Percentiles rank a stretch among this genome's conserved stretches.
These are phyloP conservation scores for Pseudogymnoascus sp. DNA, from an alignment of 2,329 filamentous ascomycete species.

Conservation along the genomic window DNA sequence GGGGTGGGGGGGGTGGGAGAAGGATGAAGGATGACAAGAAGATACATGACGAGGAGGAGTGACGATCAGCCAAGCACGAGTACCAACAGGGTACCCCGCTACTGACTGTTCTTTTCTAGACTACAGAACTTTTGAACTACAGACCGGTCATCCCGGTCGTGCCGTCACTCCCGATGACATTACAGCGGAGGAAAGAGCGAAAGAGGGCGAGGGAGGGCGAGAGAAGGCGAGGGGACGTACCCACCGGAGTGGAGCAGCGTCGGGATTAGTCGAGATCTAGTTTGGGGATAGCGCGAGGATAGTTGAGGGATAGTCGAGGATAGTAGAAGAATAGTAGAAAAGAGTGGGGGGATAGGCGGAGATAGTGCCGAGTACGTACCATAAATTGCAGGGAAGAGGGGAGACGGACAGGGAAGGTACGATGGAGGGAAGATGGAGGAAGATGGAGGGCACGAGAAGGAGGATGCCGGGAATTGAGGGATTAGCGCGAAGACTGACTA, in stretches of 20 bases:
- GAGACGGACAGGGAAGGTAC: neutral
- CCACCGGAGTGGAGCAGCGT: neutral
- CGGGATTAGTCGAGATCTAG: neutral
- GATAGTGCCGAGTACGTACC: neutral
- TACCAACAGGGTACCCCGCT: neutral
- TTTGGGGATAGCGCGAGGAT: neutral
- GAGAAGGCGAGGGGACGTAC: too few species aligned
- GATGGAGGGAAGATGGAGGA: neutral
- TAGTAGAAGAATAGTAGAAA: too few species aligned
- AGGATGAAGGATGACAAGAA: neutral
- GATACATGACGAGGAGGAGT: neutral
- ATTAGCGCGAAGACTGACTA: neutral
- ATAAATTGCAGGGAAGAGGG: neutral
- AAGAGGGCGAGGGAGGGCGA: neutral
- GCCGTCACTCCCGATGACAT: neutral
- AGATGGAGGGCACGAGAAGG: neutral
- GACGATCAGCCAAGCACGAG: neutral
- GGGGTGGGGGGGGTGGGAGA: constrained; percentile 8
- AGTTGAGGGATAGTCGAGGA: neutral
- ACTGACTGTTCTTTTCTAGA: neutral
- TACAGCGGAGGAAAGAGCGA: neutral
- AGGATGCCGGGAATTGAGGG: neutral
- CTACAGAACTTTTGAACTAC: too few species aligned
- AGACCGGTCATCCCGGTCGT: neutral
- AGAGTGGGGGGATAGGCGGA: too few species aligned